Evolutionary conservation across 805 yeast species (phyloP).

Genomic region (Starmerella stellata): DNA sequence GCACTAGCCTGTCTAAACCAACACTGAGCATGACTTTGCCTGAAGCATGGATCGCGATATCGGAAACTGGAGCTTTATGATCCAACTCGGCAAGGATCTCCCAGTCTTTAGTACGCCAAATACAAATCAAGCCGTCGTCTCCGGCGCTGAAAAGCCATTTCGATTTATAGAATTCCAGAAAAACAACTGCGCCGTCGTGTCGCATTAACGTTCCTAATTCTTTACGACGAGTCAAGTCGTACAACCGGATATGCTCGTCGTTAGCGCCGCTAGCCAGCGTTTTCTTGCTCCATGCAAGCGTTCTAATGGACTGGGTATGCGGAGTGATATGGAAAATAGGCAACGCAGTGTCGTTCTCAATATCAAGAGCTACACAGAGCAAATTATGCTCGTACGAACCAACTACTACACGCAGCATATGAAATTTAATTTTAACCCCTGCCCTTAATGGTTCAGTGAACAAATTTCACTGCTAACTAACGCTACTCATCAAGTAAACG

Average conservation of each 20-base stretch:
- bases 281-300: slow-evolving; percentile 65
- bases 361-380: slow-evolving; percentile 58
- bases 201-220: slow-evolving; percentile 80
- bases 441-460: no score
- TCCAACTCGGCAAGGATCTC: slow-evolving; percentile 78
- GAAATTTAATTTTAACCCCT: background rate
- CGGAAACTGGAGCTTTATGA: slow-evolving; percentile 67
- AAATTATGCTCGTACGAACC: slow-evolving; percentile 94
- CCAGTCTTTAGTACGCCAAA: slow-evolving; percentile 97
- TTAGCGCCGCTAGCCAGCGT: slow-evolving; percentile 86
- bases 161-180: slow-evolving; percentile 37
- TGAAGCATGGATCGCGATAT: slow-evolving; percentile 72
- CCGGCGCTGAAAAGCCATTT: slow-evolving; percentile 85
- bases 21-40: slow-evolving; percentile 83
- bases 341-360: slow-evolving; percentile 38
- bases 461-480: no score
- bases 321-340: slow-evolving; percentile 95
- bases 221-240: slow-evolving; percentile 82
- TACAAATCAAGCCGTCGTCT: slow-evolving; percentile 72
- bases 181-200: slow-evolving; percentile 76
- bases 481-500: no score
- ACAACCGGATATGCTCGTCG: slow-evolving; percentile 87
- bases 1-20: slow-evolving; percentile 65
- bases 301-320: slow-evolving; percentile 71
- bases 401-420: slow-evolving; percentile 51